These are phyloP conservation scores for Neurospora hispaniola DNA, from an alignment of 495 filamentous ascomycete genomes.

Conservation along the genomic window DNA sequence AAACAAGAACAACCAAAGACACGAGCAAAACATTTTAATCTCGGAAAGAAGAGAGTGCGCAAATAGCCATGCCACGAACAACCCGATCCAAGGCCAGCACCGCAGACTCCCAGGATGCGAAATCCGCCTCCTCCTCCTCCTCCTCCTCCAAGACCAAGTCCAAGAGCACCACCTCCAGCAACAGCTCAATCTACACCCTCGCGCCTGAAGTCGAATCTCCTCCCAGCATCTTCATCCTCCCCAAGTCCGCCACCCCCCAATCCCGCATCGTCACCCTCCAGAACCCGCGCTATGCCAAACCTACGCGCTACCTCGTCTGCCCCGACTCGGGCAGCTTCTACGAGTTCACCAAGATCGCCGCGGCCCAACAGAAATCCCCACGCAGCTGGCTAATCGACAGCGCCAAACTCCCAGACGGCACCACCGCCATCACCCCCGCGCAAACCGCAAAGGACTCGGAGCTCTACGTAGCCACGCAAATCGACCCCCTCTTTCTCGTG, in stretches of 20 bases:
- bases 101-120: slow-evolving; percentile 17
- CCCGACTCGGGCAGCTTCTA: slow-evolving; percentile 69
- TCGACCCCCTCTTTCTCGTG: slow-evolving; percentile 77
- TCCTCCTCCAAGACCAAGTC: slow-evolving; percentile 19
- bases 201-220: slow-evolving; percentile 28
- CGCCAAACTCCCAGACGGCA: slow-evolving; percentile 15
- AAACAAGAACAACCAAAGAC: not conserved
- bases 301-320: slow-evolving; percentile 70
- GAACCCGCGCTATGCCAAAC: slow-evolving; percentile 58
- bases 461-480: slow-evolving; percentile 69
- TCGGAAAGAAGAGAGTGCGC: not conserved
- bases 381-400: slow-evolving; percentile 58
- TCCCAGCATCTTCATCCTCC: slow-evolving; percentile 72
- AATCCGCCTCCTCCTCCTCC: not conserved
- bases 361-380: slow-evolving; percentile 43
- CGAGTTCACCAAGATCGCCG: slow-evolving; percentile 72
- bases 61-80: slow-evolving; percentile 18
- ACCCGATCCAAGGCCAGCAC: slow-evolving; percentile 16
- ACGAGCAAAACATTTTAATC: not conserved
- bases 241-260: slow-evolving; percentile 49
- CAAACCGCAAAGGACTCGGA: slow-evolving; percentile 49
- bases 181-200: slow-evolving; percentile 25
- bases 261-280: slow-evolving; percentile 65
- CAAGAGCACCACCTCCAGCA: slow-evolving; percentile 9
- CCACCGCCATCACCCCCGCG: not conserved